A percentile compares a stretch with the other conserved stretches of the same genome.
phyloP scores from a whole-genome alignment of 163 green algal species.

The Chlamydomonas reinhardtii region DNA sequence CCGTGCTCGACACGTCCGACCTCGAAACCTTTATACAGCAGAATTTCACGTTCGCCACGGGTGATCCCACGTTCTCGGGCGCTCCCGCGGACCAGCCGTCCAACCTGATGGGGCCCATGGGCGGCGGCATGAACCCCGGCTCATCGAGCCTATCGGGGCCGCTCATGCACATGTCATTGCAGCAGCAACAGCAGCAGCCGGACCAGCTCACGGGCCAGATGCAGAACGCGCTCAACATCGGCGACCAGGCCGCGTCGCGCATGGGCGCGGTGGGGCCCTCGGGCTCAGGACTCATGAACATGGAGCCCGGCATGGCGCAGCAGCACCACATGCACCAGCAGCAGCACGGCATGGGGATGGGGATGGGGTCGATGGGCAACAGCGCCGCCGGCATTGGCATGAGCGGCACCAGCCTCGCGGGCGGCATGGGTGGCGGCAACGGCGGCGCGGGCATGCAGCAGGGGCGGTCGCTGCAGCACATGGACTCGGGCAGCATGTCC shows the following conservation, averaged over 20 bases:
- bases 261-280: background rate
- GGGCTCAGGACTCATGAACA: background rate
- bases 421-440: background rate
- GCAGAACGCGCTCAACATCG: constrained; percentile 41
- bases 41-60: constrained; percentile 43
- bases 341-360: background rate
- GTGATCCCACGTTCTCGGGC: constrained; percentile 14
- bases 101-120: too few species aligned
- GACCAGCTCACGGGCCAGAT: constrained; percentile 45
- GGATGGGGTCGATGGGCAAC: background rate
- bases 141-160: constrained; percentile 7
- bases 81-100: too few species aligned
- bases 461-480: constrained; percentile 2
- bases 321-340: constrained; percentile 1
- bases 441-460: background rate
- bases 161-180: constrained; percentile 21
- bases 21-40: constrained; percentile 36
- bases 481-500: constrained; percentile 19
- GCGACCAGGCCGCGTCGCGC: background rate
- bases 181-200: background rate
- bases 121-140: background rate
- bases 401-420: too few species aligned
- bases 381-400: background rate
- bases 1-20: constrained; percentile 36
- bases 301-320: background rate